Evolutionary conservation across 257 asterid genomes (phyloP).

Genomic region (Forsythia viridissima): DNA sequence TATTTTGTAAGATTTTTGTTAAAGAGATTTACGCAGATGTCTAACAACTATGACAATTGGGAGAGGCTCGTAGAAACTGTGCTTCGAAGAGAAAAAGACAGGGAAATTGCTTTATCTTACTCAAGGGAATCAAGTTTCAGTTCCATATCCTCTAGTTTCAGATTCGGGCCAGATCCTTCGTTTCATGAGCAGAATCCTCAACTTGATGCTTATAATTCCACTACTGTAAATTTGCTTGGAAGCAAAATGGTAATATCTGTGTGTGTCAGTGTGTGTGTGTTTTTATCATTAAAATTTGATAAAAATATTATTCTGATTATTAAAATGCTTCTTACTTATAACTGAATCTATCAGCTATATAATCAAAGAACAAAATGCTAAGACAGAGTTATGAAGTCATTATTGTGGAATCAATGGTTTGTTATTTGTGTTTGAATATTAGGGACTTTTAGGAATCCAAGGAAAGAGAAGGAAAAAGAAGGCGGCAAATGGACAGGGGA

Average conservation of each 20-base stretch:
- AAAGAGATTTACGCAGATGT: neutral
- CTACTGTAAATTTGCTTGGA: constrained; percentile 26
- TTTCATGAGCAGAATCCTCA: neutral
- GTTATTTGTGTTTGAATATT: neutral
- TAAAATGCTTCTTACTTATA: no score
- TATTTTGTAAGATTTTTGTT: neutral
- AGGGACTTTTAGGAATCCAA: neutral
- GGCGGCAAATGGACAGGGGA: constrained; percentile 75
- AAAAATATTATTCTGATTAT: no score
- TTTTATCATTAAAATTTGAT: no score
- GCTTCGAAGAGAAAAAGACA: neutral
- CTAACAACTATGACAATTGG: constrained; percentile 26
- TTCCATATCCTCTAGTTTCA: constrained; percentile 6
- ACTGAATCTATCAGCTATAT: no score
- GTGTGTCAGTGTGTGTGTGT: no score
- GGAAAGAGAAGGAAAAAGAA: constrained; percentile 26
- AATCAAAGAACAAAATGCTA: no score
- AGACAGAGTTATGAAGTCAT: no score
- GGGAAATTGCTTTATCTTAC: constrained; percentile 18
- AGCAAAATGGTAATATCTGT: constrained; percentile 36
- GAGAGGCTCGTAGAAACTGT: no score
- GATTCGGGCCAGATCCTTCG: constrained; percentile 15
- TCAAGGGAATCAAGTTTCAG: neutral
- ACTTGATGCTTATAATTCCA: neutral
- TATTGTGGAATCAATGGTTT: neutral